Percentiles rank a stretch among this genome's conserved stretches.
Conservation (phyloP, 352 stramenopile genomes). For the Phytophthora multivora region DNA sequence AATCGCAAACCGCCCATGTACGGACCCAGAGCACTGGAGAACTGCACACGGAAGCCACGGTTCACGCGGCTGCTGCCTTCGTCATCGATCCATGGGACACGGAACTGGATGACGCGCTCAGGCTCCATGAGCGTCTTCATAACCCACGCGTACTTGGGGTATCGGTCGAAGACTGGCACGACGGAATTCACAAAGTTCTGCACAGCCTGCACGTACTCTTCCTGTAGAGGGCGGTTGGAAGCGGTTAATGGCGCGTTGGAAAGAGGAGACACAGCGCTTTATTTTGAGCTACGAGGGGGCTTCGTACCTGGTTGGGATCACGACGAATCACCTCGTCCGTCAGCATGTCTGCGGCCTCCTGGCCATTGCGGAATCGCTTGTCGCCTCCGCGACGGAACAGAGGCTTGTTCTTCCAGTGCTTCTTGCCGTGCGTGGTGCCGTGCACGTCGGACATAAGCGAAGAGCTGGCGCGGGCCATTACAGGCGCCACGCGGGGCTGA, state of each 20-base stretch:
- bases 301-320: conserved; percentile 70
- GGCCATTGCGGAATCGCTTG: conserved; percentile 95
- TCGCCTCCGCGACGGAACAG: conserved; percentile 96
- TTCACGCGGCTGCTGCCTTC: conserved; percentile 95
- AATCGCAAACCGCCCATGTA: conserved; percentile 98
- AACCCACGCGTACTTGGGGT: conserved; percentile 90
- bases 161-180: conserved; percentile 86
- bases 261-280: conserved; percentile 17
- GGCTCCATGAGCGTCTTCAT: conserved; percentile 96
- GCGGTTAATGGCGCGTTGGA: conserved; percentile 12
- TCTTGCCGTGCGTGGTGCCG: conserved; percentile 88
- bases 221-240: conserved; percentile 11
- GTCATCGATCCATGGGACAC: conserved; percentile 97
- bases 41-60: conserved; percentile 97
- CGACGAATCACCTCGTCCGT: conserved; percentile 77
- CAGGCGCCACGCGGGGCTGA: conserved; percentile 17
- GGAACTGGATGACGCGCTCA: conserved; percentile 95
- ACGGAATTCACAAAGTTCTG: conserved; percentile 84
- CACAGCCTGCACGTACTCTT: conserved; percentile 72
- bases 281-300: conserved; percentile 7
- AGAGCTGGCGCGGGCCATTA: conserved; percentile 39
- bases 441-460: conserved; percentile 90
- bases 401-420: conserved; percentile 96
- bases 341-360: conserved; percentile 96
- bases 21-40: conserved; percentile 89